Evolutionary conservation across 1,284 basidiomycete genomes (phyloP).

Genomic region (Melampsora americana): DNA sequence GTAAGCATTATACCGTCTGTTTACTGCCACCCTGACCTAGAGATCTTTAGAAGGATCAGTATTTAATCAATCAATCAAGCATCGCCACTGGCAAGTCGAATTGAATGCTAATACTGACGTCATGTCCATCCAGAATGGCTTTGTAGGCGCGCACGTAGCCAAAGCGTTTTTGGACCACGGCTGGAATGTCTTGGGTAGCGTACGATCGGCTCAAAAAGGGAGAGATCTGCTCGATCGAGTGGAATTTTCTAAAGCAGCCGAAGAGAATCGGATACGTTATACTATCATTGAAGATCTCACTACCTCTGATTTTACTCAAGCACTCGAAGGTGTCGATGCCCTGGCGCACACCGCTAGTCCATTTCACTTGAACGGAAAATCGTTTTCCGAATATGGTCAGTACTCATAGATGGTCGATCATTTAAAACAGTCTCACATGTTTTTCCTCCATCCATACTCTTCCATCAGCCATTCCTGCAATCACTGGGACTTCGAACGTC

Average conservation of each 20-base stretch:
- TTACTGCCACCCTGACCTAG: background rate
- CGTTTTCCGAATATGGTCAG: constrained; percentile 55
- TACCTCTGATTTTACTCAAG: constrained; percentile 64
- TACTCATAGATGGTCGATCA: too few species aligned
- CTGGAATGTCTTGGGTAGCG: constrained; percentile 14
- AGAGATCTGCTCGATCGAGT: background rate
- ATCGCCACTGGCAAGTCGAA: background rate
- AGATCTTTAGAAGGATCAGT: too few species aligned
- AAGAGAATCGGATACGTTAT: constrained; percentile 7
- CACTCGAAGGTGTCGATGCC: constrained; percentile 65
- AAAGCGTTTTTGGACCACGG: constrained; percentile 25
- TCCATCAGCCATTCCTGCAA: constrained; percentile 58
- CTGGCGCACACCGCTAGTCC: constrained; percentile 64
- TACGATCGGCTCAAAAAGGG: constrained; percentile 9
- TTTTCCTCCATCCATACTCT: too few species aligned
- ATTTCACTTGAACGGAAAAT: constrained; percentile 54
- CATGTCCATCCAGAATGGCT: constrained; percentile 1
- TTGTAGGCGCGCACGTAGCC: constrained; percentile 23
- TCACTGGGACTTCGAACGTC: constrained; percentile 64
- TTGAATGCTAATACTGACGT: background rate
- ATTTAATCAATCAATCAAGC: background rate
- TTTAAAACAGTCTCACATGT: too few species aligned
- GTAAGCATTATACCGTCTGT: background rate
- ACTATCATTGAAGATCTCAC: background rate
- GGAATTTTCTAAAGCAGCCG: constrained; percentile 8